Evolutionary conservation across 2,329 filamentous ascomycete species (phyloP), one percentile per base, ranked within the genome.

Genomic region (Sphaceloma murrayae): DNA sequence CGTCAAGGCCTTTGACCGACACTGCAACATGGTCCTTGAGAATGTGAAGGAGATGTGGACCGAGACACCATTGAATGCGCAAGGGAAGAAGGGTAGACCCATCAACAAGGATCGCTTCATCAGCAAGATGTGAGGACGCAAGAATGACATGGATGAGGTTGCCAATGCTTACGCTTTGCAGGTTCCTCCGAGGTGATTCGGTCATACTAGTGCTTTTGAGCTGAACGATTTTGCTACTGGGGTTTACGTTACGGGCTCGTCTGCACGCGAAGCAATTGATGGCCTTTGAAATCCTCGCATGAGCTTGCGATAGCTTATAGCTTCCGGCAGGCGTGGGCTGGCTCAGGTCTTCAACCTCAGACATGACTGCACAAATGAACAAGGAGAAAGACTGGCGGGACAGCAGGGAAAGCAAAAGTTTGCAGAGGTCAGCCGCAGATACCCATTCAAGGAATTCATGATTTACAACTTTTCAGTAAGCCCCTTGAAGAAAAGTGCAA

Each of bases 11-110:
- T 98, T 98, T 63, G 91, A 98, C 67, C 77, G 91, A 49, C 91
- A 98, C 68, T 96, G 88, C 77, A 98, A 98, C 69, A 96, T 98
- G 91, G 85, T 94, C 3, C 72, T 95, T 36, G 87, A 94, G 72
- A 94, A 94, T 55, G 87, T 93, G 32, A 93, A 93, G 74, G 91
- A 98, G 70, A 96, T 98, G 89, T 98, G 91, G 91, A 95, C 88
- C 7, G 91, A 98, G 69, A 91, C 84, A 46, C 87, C 89, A 38
- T 72, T 79, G 49, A 74, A 85, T 58, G 79, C 83, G 16, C 82
- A 80, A 53, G 89, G 89, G 53, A 91, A 89, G 72, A 88, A 87
- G 68, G 88, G 88, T 46, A 73, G 82, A 57, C 80, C 83, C 33
- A 85, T 96, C 51, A 98, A 98, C 71, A 95, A 96, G 77, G 91